phyloP scores from a whole-genome alignment of 352 stramenopile genomes.

The Nothophytophthora sp. region DNA sequence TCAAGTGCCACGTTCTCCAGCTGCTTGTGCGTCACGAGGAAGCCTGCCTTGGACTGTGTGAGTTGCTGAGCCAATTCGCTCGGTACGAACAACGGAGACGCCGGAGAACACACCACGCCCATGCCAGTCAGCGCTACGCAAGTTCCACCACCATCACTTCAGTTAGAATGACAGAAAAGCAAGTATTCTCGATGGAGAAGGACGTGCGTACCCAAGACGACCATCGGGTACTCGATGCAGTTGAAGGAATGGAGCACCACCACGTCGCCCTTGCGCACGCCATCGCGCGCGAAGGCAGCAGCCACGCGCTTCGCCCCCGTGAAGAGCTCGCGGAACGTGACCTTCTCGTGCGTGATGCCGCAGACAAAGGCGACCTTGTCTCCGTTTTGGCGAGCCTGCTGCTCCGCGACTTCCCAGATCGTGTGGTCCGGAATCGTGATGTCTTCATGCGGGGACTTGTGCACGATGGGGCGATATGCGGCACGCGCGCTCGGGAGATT shows the following conservation, averaged over 20 bases:
- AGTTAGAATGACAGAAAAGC: neutral
- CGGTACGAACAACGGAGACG: slow-evolving; percentile 41
- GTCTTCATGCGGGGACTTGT: slow-evolving; percentile 38
- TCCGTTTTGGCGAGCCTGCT: slow-evolving; percentile 27
- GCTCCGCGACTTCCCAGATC: slow-evolving; percentile 46
- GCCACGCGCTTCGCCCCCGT: slow-evolving; percentile 29
- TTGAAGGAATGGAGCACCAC: slow-evolving; percentile 61
- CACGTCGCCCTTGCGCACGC: slow-evolving; percentile 47
- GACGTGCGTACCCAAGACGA: slow-evolving; percentile 55
- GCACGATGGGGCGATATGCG: slow-evolving; percentile 33
- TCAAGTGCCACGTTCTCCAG: slow-evolving; percentile 28
- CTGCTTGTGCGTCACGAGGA: slow-evolving; percentile 41
- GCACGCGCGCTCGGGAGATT: slow-evolving; percentile 11
- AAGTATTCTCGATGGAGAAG: too few species aligned
- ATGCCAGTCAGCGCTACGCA: slow-evolving; percentile 39
- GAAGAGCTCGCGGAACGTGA: slow-evolving; percentile 46
- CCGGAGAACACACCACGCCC: slow-evolving; percentile 45
- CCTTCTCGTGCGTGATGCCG: slow-evolving; percentile 35
- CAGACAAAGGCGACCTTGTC: slow-evolving; percentile 46
- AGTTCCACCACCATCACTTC: neutral
- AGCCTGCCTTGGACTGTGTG: slow-evolving; percentile 35
- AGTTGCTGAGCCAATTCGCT: slow-evolving; percentile 46
- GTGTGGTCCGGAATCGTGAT: slow-evolving; percentile 38
- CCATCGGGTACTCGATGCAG: slow-evolving; percentile 60
- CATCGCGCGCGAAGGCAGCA: slow-evolving; percentile 34